Percentiles rank a stretch among this genome's conserved stretches.
Conservation (phyloP, 495 filamentous ascomycete species). For the Podospora comata region DNA sequence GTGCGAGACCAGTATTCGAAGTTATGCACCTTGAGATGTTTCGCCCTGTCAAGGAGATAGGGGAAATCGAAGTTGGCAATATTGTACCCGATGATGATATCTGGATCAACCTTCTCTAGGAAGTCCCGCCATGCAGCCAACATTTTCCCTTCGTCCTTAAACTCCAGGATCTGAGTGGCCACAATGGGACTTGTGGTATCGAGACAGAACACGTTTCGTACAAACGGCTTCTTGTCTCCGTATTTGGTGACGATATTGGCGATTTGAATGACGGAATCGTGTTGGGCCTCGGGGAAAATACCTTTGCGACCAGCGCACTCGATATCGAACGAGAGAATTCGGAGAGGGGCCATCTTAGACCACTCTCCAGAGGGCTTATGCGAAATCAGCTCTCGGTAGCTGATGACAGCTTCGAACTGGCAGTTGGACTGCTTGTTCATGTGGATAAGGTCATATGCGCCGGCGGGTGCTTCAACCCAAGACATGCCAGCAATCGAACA, state of each 20-base stretch:
- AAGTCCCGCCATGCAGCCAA: slow-evolving; percentile 86
- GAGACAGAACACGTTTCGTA: slow-evolving; percentile 93
- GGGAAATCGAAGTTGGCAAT: slow-evolving; percentile 99
- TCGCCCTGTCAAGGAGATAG: slow-evolving; percentile 88
- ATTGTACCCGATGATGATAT: slow-evolving; percentile 99
- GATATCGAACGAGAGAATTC: slow-evolving; percentile 95
- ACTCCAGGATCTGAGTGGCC: slow-evolving; percentile 88
- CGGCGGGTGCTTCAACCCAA: slow-evolving; percentile 84
- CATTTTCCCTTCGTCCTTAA: slow-evolving; percentile 77
- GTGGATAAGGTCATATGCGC: slow-evolving; percentile 64
- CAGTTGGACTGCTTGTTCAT: slow-evolving; percentile 76
- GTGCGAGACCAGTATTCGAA: slow-evolving; percentile 85
- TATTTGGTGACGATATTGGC: slow-evolving; percentile 96
- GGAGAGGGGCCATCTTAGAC: slow-evolving; percentile 95
- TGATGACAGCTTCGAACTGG: slow-evolving; percentile 85
- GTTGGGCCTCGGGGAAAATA: slow-evolving; percentile 87
- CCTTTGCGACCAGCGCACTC: slow-evolving; percentile 97
- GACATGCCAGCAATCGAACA: slow-evolving; percentile 92
- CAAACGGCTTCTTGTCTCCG: slow-evolving; percentile 91
- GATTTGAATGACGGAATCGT: slow-evolving; percentile 97
- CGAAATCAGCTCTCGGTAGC: slow-evolving; percentile 78
- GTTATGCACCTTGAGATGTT: slow-evolving; percentile 65
- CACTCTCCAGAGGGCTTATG: slow-evolving; percentile 92
- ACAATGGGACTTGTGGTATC: slow-evolving; percentile 89
- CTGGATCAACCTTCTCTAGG: slow-evolving; percentile 85